These are phyloP conservation scores for Monosporascus cannonballus DNA, from an alignment of 2,329 filamentous ascomycete species.

Conservation along the genomic window DNA sequence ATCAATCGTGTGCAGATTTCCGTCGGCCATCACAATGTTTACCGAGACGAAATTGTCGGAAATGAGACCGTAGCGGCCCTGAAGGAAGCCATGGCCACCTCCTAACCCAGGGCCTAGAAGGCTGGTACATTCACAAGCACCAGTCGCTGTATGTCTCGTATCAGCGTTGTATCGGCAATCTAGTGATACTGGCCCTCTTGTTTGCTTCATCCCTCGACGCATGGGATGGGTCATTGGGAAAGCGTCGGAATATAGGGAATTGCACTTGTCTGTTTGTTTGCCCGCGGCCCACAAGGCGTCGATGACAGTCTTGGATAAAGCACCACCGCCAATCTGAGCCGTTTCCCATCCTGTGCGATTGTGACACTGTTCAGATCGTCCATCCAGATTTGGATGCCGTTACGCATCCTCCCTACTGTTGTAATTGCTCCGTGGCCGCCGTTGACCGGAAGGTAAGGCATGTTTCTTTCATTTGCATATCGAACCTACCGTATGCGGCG, in stretches of 20 bases:
- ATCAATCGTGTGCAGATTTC: conserved; percentile 32
- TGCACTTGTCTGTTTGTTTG: conserved; percentile 31
- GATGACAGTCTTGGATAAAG: conserved; percentile 28
- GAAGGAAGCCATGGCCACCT: conserved; percentile 50
- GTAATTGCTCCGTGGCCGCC: conserved; percentile 33
- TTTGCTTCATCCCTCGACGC: no score
- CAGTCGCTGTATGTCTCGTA: conserved; percentile 35
- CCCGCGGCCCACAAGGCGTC: conserved; percentile 33
- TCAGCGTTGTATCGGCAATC: no score
- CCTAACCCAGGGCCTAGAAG: conserved; percentile 45
- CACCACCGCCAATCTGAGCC: conserved; percentile 34
- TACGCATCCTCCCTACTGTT: conserved; percentile 29
- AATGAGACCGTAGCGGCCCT: conserved; percentile 47
- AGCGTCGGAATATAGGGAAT: neutral
- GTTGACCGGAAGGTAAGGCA: conserved; percentile 33
- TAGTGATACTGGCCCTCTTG: no score
- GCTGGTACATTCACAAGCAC: conserved; percentile 41
- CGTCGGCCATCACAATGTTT: conserved; percentile 46
- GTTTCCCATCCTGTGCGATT: conserved; percentile 27
- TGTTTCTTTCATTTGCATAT: conserved; percentile 30
- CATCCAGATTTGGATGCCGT: conserved; percentile 36
- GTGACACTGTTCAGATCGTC: conserved; percentile 28
- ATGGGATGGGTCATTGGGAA: neutral
- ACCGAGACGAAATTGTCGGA: conserved; percentile 47
- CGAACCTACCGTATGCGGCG: conserved; percentile 30